Conservation (phyloP, 768 basidiomycete species). For the Kwoniella pini region DNA sequence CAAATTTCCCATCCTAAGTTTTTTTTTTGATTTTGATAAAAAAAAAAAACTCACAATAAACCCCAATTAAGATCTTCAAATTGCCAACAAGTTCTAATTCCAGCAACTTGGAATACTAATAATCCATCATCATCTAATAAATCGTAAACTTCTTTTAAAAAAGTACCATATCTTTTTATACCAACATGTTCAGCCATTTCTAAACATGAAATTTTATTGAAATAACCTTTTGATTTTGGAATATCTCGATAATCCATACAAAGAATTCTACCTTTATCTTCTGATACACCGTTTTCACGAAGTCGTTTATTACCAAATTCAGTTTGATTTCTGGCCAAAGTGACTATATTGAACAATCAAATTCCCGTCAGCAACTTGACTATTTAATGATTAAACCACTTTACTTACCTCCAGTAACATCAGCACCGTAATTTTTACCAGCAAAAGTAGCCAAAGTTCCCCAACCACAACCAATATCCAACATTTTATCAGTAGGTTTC, state of each 20-base stretch:
- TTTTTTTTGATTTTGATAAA: too few relatives aligned
- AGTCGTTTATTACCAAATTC: slow-evolving; percentile 90
- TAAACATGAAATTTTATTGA: slow-evolving; percentile 89
- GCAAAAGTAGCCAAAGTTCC: slow-evolving; percentile 93
- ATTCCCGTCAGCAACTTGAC: not conserved
- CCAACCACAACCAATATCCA: slow-evolving; percentile 71
- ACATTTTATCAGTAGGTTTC: slow-evolving; percentile 71
- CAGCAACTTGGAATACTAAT: slow-evolving; percentile 96
- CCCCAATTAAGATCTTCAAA: slow-evolving; percentile 96
- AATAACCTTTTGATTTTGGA: slow-evolving; percentile 69
- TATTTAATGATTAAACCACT: too few relatives aligned
- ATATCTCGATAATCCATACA: slow-evolving; percentile 94
- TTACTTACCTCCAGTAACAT: slow-evolving; percentile 72
- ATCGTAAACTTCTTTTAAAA: slow-evolving; percentile 88
- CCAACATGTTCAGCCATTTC: slow-evolving; percentile 99
- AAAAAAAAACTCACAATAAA: slow-evolving; percentile 41
- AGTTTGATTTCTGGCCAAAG: slow-evolving; percentile 85
- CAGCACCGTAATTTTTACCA: slow-evolving; percentile 94
- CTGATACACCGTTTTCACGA: slow-evolving; percentile 69
- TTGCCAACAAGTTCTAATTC: slow-evolving; percentile 93
- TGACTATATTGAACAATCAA: slow-evolving; percentile 63
- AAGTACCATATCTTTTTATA: slow-evolving; percentile 82
- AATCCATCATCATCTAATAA: slow-evolving; percentile 91
- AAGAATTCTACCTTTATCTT: slow-evolving; percentile 80
- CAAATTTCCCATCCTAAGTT: not conserved